Base-by-base conservation (phyloP, 225 moss, liverwort and hornwort genomes). In the Ulota crispa region DNA sequence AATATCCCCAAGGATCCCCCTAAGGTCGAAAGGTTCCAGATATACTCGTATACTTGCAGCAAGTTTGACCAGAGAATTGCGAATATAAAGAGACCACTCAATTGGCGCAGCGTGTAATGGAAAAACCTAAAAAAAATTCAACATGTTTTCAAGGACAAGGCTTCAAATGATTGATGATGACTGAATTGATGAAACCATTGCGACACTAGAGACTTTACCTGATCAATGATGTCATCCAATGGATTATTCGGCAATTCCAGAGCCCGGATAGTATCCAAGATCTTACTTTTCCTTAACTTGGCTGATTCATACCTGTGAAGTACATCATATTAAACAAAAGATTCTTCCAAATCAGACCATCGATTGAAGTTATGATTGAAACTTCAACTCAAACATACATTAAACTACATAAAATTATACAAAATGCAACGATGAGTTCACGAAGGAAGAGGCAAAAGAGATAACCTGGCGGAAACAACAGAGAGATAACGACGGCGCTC, bases 211-310 rank as follows among this genome's bases (percentile, higher is more conserved):
- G 69, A 64, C 62, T 75, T 57, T 73, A 95, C 95, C 92, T 93
- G 89, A 85, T 99, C 99, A 85, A 99, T 99, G 78, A 99, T 99
- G 70, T 99, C 99, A 92, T 99, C 99, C 56, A 99, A 83, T 21
- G 99, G 99, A 90, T 99, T 99, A 72, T 99, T 99, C 43, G 99
- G 99, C 76, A 99, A 86, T 30, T 96, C 93, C 27, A 99, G 89
- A 55, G 73, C 69, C 70, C 94, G 90, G 30, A 99, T 95, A 9
- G 65, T 89, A 32, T 96, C 96, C 88, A 99, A 86, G 39, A 92
- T 78, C 73, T 60, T 87, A 42, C 34, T 81, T 89, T 91, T 93
- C 84, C 94, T 92, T 31, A 64, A 76, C 72, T 92, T 94, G 37
- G 99, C 94, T 77, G 79, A 47, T 75, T 96, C 94, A 71, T 86